phyloP scores from a whole-genome alignment of 139 green algal genomes.

The Micromonas commoda region DNA sequence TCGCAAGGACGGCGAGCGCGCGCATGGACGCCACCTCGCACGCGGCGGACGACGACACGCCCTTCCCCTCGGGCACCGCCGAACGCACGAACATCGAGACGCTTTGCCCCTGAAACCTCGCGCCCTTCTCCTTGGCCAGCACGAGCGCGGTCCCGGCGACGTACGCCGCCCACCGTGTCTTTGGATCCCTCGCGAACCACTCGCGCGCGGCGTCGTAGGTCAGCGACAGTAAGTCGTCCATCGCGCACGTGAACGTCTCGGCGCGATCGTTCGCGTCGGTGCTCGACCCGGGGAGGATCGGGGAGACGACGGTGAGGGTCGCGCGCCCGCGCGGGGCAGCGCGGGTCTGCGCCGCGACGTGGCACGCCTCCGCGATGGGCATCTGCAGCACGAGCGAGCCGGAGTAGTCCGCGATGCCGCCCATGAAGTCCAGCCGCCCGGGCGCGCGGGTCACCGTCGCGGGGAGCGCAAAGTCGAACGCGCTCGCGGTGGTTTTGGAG shows the following conservation, averaged over 20 bases:
- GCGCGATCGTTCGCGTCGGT: background rate
- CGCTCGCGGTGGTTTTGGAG: background rate
- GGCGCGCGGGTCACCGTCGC: constrained; percentile 71
- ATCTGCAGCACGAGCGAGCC: constrained; percentile 84
- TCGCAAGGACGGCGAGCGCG: constrained; percentile 31
- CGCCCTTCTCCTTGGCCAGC: background rate
- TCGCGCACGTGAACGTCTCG: background rate
- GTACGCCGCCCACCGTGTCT: constrained; percentile 1
- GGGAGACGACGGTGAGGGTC: constrained; percentile 1
- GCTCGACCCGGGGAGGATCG: constrained; percentile 22
- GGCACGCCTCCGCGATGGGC: constrained; percentile 58
- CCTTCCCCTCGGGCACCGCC: constrained; percentile 86
- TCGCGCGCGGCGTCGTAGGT: constrained; percentile 46
- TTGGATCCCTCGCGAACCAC: constrained; percentile 44
- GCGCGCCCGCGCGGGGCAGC: too few species aligned
- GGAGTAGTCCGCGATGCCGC: constrained; percentile 93
- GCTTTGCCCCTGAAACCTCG: background rate
- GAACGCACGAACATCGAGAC: background rate
- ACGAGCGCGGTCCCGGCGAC: background rate
- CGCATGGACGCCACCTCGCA: constrained; percentile 84
- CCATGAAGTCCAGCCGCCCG: constrained; percentile 92
- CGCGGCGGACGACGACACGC: constrained; percentile 80
- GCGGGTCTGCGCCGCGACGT: constrained; percentile 41
- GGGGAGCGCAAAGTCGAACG: background rate
- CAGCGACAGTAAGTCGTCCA: constrained; percentile 35